Percentiles rank a stretch among this genome's conserved stretches.
These are phyloP conservation scores for Bimuria novae-zelandiae DNA, from an alignment of 2,329 filamentous ascomycete genomes.

Conservation along the genomic window DNA sequence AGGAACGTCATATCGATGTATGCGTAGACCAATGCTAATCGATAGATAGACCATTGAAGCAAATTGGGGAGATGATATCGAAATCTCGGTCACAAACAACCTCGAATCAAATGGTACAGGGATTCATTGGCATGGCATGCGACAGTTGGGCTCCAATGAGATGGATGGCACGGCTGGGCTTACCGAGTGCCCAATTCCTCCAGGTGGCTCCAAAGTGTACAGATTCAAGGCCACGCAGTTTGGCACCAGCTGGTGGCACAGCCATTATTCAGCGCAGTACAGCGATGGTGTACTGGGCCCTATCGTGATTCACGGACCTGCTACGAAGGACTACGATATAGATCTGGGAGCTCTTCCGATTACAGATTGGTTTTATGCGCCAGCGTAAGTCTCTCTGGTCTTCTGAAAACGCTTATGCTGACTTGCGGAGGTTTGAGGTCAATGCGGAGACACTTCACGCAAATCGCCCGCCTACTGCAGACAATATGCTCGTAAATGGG, in stretches of 20 bases:
- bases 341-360: conserved; percentile 32
- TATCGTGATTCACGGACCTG: conserved; percentile 36
- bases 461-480: conserved; percentile 48
- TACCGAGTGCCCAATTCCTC: conserved; percentile 50
- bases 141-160: conserved; percentile 38
- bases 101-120: conserved; percentile 29
- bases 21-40: too few species aligned
- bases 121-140: conserved; percentile 41
- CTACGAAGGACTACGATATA: conserved; percentile 36
- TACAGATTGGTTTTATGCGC: conserved; percentile 51
- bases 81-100: too few species aligned
- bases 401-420: too few species aligned
- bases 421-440: too few species aligned
- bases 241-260: conserved; percentile 49
- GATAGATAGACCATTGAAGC: too few species aligned
- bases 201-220: conserved; percentile 49
- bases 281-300: conserved; percentile 47
- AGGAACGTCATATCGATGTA: too few species aligned
- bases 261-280: conserved; percentile 50
- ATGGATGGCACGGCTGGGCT: conserved; percentile 60
- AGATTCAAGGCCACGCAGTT: conserved; percentile 37
- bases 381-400: too few species aligned
- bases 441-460: too few species aligned
- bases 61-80: too few species aligned
- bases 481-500: conserved; percentile 58